These are phyloP conservation scores for Rubia tinctorum DNA, from an alignment of 305 asterid species.

Conservation along the genomic window DNA sequence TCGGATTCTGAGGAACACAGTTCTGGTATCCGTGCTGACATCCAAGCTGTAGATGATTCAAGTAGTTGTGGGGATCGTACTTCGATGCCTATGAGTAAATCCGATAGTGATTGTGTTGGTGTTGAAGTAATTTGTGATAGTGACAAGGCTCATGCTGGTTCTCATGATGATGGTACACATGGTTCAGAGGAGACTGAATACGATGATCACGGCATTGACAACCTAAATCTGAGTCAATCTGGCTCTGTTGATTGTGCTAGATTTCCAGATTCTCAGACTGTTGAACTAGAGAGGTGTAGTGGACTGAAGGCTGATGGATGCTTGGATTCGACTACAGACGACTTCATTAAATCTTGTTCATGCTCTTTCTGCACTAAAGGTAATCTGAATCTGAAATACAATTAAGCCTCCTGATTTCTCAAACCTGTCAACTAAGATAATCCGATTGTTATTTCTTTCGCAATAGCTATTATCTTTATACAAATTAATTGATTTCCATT, in stretches of 20 bases:
- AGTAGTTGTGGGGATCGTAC: constrained; percentile 27
- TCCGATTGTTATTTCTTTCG: constrained; percentile 4
- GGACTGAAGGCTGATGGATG: constrained; percentile 38
- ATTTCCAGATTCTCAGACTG: constrained; percentile 61
- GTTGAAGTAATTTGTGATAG: constrained; percentile 21
- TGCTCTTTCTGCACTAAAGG: constrained; percentile 91
- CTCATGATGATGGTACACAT: constrained; percentile 27
- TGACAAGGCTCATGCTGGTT: constrained; percentile 24
- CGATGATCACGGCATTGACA: constrained; percentile 50
- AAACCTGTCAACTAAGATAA: not conserved
- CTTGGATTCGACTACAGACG: constrained; percentile 29
- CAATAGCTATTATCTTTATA: not conserved
- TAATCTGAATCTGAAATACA: constrained; percentile 22
- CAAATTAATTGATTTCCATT: constrained; percentile 17
- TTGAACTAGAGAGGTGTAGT: constrained; percentile 42
- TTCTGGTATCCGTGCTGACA: constrained; percentile 16
- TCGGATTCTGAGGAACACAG: not conserved
- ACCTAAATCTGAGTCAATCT: constrained; percentile 54
- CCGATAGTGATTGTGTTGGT: constrained; percentile 19
- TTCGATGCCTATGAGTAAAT: constrained; percentile 21
- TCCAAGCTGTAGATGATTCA: constrained; percentile 20
- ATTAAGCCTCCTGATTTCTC: not conserved
- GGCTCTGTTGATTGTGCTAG: constrained; percentile 56
- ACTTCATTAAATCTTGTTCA: constrained; percentile 56
- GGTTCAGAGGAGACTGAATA: constrained; percentile 26